Conservation (phyloP, 2,329 filamentous ascomycete genomes). For the Balansia obtecta region DNA sequence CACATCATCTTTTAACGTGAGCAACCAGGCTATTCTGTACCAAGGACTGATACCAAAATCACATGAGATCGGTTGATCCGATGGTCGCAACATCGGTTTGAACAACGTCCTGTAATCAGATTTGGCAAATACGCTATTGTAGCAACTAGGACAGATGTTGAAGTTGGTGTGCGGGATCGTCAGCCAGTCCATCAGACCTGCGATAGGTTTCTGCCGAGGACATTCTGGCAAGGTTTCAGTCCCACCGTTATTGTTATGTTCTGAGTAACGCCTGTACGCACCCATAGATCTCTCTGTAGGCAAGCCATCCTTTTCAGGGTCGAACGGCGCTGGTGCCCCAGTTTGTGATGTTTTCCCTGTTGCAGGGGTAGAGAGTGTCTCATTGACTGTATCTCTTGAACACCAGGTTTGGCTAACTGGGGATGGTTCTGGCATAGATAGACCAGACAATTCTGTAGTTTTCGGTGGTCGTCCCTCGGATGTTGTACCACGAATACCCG, state of each 20-base stretch:
- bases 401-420: not conserved
- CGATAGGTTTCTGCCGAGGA: slow-evolving; percentile 48
- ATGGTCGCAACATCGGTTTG: slow-evolving; percentile 40
- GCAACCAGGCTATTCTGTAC: slow-evolving; percentile 73
- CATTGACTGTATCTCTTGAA: not conserved
- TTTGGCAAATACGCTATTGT: slow-evolving; percentile 52
- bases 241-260: slow-evolving; percentile 19
- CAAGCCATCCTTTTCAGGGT: slow-evolving; percentile 24
- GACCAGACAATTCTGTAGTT: slow-evolving; percentile 2
- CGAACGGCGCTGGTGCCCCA: slow-evolving; percentile 36
- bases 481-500: slow-evolving; percentile 11
- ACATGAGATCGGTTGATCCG: slow-evolving; percentile 51
- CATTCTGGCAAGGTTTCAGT: slow-evolving; percentile 48
- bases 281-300: slow-evolving; percentile 28
- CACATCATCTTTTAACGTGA: slow-evolving; percentile 59
- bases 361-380: slow-evolving; percentile 1
- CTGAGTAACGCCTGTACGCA: slow-evolving; percentile 41
- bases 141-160: slow-evolving; percentile 74
- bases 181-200: slow-evolving; percentile 66
- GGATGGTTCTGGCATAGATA: slow-evolving; percentile 14
- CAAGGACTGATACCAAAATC: slow-evolving; percentile 68
- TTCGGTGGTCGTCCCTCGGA: slow-evolving; percentile 1
- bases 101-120: slow-evolving; percentile 60
- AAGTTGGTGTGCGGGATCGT: slow-evolving; percentile 62
- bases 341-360: slow-evolving; percentile 14